These are phyloP conservation scores for Fusarium foetens DNA, from an alignment of 2,329 filamentous ascomycete species.

Conservation along the genomic window DNA sequence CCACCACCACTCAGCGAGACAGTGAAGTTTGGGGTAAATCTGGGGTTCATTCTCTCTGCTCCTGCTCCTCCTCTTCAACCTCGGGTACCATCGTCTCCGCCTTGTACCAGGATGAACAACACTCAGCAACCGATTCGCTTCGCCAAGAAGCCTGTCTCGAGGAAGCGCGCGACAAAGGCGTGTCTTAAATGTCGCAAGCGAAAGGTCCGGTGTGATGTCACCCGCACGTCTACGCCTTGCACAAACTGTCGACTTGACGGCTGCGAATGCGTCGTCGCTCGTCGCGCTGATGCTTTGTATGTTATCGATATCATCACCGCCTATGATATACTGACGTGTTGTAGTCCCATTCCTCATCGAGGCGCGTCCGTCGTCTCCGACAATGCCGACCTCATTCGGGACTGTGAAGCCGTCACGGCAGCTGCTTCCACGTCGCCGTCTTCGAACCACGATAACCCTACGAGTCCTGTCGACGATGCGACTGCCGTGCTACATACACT, in stretches of 20 bases:
- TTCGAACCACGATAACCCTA: constrained; percentile 1
- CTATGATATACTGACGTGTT: background rate
- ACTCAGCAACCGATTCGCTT: constrained; percentile 30
- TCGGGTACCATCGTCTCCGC: constrained; percentile 15
- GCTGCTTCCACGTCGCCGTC: constrained; percentile 14
- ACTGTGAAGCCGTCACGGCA: constrained; percentile 15
- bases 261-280: constrained; percentile 26
- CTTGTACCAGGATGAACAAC: constrained; percentile 25
- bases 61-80: constrained; percentile 13
- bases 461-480: constrained; percentile 7
- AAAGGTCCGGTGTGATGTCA: constrained; percentile 40
- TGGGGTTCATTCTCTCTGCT: constrained; percentile 14
- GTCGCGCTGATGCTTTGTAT: constrained; percentile 23
- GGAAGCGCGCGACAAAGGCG: constrained; percentile 36
- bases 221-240: constrained; percentile 31
- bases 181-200: constrained; percentile 38
- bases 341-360: constrained; percentile 5
- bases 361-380: background rate
- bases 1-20: background rate
- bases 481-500: background rate
- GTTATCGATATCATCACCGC: fast-evolving
- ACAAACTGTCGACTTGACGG: constrained; percentile 40
- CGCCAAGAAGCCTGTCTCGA: constrained; percentile 34
- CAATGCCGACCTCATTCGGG: background rate
- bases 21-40: constrained; percentile 24